phyloP scores from a whole-genome alignment of 2,329 filamentous ascomycete genomes.

The Cladosporium sp. region DNA sequence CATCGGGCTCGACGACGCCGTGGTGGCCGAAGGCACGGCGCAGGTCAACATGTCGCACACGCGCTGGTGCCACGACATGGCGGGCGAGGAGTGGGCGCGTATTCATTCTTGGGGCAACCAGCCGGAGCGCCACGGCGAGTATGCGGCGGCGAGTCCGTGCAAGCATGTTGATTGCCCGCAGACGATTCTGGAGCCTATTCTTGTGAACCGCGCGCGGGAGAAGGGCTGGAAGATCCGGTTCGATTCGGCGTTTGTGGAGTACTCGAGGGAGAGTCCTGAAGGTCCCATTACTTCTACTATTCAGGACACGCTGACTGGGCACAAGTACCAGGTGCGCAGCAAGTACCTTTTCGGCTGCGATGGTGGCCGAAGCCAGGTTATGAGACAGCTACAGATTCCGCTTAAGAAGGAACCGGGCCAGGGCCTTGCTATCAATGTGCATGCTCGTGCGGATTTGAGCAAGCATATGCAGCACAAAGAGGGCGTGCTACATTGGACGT shows the following conservation, averaged over 20 bases:
- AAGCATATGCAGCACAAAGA: constrained; percentile 53
- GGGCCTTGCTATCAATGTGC: constrained; percentile 54
- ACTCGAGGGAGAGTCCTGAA: constrained; percentile 28
- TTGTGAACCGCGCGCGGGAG: constrained; percentile 42
- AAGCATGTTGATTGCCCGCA: constrained; percentile 47
- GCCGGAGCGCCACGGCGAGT: constrained; percentile 43
- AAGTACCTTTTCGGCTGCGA: constrained; percentile 64
- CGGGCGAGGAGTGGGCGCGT: constrained; percentile 48
- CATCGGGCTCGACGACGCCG: constrained; percentile 46
- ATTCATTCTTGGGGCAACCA: constrained; percentile 49
- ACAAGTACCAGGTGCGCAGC: constrained; percentile 52
- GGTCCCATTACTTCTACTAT: constrained; percentile 40
- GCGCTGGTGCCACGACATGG: constrained; percentile 49
- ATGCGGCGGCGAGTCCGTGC: constrained; percentile 46
- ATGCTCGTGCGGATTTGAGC: constrained; percentile 54
- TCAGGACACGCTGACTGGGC: constrained; percentile 40
- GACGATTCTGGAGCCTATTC: constrained; percentile 47
- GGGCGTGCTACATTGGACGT: constrained; percentile 64
- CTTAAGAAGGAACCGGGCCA: constrained; percentile 47
- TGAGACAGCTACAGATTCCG: constrained; percentile 51
- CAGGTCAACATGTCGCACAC: constrained; percentile 44
- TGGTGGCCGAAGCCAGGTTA: constrained; percentile 51
- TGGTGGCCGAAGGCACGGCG: constrained; percentile 36
- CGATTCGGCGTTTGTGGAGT: constrained; percentile 41
- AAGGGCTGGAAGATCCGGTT: constrained; percentile 46